Evolutionary conservation across 2,329 filamentous ascomycete genomes (phyloP).

Genomic region (Alternaria panax): DNA sequence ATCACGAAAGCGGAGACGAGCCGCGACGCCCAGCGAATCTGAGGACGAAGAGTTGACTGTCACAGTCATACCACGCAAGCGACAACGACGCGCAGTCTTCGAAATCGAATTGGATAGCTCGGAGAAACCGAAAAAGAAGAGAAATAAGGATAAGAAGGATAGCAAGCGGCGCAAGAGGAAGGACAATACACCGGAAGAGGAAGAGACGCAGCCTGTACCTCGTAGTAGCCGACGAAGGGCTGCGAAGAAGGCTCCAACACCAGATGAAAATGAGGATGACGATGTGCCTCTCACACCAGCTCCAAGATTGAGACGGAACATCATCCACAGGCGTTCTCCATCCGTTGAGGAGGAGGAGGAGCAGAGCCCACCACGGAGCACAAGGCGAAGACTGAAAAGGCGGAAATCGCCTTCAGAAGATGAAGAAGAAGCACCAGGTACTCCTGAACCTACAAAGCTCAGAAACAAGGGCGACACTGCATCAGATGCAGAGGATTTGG

Average conservation of each 20-base stretch:
- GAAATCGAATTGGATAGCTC: constrained; percentile 3
- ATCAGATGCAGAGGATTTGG: constrained; percentile 26
- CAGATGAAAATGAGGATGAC: constrained; percentile 7
- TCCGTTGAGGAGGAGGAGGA: constrained; percentile 9
- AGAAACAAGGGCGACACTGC: constrained; percentile 24
- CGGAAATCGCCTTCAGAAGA: constrained; percentile 12
- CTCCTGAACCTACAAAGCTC: constrained; percentile 28
- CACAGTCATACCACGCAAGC: constrained; percentile 23
- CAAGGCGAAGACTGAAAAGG: constrained; percentile 11
- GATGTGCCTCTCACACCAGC: constrained; percentile 7
- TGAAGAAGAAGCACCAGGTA: constrained; percentile 13
- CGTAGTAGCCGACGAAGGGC: constrained; percentile 14
- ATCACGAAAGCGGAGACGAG: constrained; percentile 30
- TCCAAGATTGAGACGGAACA: not conserved
- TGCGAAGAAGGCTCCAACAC: constrained; percentile 4
- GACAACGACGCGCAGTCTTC: constrained; percentile 12
- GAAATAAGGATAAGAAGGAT: constrained; percentile 1
- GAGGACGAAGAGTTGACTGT: constrained; percentile 17
- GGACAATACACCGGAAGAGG: constrained; percentile 2
- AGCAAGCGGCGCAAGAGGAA: not conserved
- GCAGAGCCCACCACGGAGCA: constrained; percentile 9
- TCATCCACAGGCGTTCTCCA: not conserved
- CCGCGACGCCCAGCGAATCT: constrained; percentile 6
- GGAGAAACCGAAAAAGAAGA: constrained; percentile 8
- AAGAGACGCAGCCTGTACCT: constrained; percentile 3